phyloP scores from a whole-genome alignment of 2,329 filamentous ascomycete species.

The Rhinocladiella similis region DNA sequence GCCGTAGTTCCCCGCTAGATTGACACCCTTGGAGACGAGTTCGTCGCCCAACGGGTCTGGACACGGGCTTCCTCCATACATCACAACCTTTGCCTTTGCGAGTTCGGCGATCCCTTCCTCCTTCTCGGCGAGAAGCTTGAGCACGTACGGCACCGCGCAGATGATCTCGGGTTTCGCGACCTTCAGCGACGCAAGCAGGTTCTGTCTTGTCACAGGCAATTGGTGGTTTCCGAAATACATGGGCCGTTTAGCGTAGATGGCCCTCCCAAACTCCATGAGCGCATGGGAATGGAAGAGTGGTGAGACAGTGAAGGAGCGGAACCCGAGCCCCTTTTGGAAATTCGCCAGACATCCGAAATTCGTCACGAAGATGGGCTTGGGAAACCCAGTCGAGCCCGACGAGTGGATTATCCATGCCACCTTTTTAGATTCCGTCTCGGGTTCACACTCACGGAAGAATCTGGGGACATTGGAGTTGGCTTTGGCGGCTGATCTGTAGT shows the following conservation, averaged over 20 bases:
- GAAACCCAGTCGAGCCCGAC: slow-evolving; percentile 49
- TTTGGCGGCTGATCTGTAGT: slow-evolving; percentile 3
- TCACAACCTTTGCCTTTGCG: slow-evolving; percentile 55
- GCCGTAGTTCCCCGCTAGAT: slow-evolving; percentile 62
- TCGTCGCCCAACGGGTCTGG: slow-evolving; percentile 52
- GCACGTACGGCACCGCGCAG: slow-evolving; percentile 60
- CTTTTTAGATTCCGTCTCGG: slow-evolving; percentile 26
- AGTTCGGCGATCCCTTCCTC: slow-evolving; percentile 54
- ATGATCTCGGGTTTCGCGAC: slow-evolving; percentile 53
- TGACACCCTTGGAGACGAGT: slow-evolving; percentile 53
- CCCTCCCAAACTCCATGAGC: slow-evolving; percentile 54
- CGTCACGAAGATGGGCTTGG: slow-evolving; percentile 46
- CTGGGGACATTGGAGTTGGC: background rate
- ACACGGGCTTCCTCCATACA: slow-evolving; percentile 63
- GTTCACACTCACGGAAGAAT: slow-evolving; percentile 8
- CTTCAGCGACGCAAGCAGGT: slow-evolving; percentile 48
- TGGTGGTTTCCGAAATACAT: slow-evolving; percentile 57
- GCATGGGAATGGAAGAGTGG: slow-evolving; percentile 62
- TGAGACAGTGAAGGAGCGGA: slow-evolving; percentile 42
- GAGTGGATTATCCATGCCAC: slow-evolving; percentile 48
- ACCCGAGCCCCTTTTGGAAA: slow-evolving; percentile 11
- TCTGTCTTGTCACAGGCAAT: slow-evolving; percentile 54
- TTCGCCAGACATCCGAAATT: slow-evolving; percentile 31
- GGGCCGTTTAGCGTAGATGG: slow-evolving; percentile 51
- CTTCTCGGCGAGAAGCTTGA: slow-evolving; percentile 63